Base-by-base conservation (phyloP, 2,329 filamentous ascomycete genomes). In the Fulvia fulva region DNA sequence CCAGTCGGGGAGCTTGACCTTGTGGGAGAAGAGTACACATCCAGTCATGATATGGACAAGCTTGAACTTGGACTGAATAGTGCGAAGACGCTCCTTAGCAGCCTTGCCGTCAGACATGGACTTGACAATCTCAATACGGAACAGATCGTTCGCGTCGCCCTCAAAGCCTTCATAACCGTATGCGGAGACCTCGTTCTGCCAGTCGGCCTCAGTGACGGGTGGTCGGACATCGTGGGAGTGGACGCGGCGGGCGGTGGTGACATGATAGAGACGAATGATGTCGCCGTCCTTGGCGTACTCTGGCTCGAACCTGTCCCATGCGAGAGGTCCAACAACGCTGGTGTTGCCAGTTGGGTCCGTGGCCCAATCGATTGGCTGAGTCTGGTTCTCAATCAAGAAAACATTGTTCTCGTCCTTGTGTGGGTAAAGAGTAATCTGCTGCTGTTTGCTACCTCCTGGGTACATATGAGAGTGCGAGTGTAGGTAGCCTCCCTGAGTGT, bases 391-490 rank as follows among this genome's bases (percentile, higher is more conserved):
- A 57, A 97, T 73, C 34, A 97, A 77, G 85, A 90, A 99, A 57
- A 96, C 68, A 73, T 99, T 99, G 83, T 99, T 99, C 73, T 96
- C 91, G 70, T 99, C 94, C 82, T 97, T 97, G 83, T 99, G 94
- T 7, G 94, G 94, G 70, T 99, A 99, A 2, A 99, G 85, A 0
- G 94, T 99, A 68, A 99, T 91, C 74, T 99, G 94, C 75, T 99
- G 94, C 78, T 99, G 95, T 81, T 97, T 95, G 82, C 91, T 97
- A 65, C 94, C 94, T 8, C 87, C 90, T 3, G 94, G 94, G 73
- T 97, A 99, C 94, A 99, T 99, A 72, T 97, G 88, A 68, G 86
- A 85, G 75, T 99, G 94, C 7, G 94, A 97, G 78, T 99, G 94
- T 54, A 99, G 84, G 74, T 99, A 99, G 55, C 94, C 94, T 68